Conservation (phyloP, 2,329 filamentous ascomycete genomes). For the Phialophora verrucosa region DNA sequence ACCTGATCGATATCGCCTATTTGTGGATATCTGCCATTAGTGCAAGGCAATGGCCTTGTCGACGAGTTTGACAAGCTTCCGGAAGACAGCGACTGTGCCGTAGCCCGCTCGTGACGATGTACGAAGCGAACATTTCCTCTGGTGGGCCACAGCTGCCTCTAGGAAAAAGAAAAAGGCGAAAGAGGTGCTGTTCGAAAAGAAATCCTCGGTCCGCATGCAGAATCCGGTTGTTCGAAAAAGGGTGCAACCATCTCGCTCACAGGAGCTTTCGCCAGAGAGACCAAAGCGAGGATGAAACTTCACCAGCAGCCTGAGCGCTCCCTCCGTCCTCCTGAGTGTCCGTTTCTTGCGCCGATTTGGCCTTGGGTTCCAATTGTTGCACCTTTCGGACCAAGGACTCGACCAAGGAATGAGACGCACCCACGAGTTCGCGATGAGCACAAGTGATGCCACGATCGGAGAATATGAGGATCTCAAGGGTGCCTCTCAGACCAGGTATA, state of each 20-base stretch:
- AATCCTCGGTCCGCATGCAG: neutral
- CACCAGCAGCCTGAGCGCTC: neutral
- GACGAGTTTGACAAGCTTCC: neutral
- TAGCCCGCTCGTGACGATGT: neutral
- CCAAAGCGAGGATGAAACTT: constrained; percentile 14
- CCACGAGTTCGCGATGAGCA: constrained; percentile 24
- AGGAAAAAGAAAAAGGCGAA: neutral
- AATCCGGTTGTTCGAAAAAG: neutral
- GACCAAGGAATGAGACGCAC: constrained; percentile 16
- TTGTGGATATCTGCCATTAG: neutral
- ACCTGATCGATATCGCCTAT: neutral
- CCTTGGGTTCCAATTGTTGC: constrained; percentile 12
- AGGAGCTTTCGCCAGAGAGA: constrained; percentile 10
- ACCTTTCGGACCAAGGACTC: constrained; percentile 19
- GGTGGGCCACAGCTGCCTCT: neutral
- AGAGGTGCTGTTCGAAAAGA: neutral
- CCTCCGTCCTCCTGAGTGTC: neutral
- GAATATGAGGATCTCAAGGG: constrained; percentile 43
- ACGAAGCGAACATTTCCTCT: neutral
- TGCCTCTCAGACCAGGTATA: constrained; percentile 44
- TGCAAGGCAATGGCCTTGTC: neutral
- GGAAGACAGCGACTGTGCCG: too few species aligned
- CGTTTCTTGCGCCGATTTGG: neutral
- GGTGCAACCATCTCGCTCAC: neutral
- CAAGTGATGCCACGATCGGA: constrained; percentile 14